Conservation (phyloP, 371 early-diverging fungal species). For the Actinomortierella ambigua region DNA sequence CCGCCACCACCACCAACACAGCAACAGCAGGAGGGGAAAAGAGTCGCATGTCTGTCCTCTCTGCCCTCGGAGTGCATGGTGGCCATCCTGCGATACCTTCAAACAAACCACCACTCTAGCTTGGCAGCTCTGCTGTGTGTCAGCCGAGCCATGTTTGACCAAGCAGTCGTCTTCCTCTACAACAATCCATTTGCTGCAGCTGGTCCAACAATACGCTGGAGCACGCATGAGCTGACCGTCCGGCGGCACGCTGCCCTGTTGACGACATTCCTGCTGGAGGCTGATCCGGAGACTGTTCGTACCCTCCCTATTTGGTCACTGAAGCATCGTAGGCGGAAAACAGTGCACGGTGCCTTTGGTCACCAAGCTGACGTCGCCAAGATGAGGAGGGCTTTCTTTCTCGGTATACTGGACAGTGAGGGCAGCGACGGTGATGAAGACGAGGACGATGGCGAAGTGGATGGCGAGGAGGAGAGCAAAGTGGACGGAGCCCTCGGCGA, state of each 20-base stretch:
- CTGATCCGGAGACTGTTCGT: conserved; percentile 15
- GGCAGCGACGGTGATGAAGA: conserved; percentile 6
- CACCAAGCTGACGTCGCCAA: too few species aligned
- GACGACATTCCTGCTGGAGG: conserved; percentile 23
- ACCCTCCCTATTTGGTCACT: conserved; percentile 12
- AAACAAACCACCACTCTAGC: conserved; percentile 22
- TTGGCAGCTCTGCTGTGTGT: conserved; percentile 26
- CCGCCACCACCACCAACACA: not conserved
- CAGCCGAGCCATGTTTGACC: conserved; percentile 30
- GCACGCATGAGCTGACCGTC: conserved; percentile 4
- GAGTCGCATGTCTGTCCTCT: not conserved
- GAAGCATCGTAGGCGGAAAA: too few species aligned
- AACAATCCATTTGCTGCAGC: conserved; percentile 26
- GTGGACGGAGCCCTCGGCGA: too few species aligned
- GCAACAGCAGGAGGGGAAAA: not conserved
- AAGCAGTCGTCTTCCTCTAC: conserved; percentile 30
- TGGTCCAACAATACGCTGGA: conserved; percentile 3
- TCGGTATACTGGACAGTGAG: too few species aligned
- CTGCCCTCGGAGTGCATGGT: conserved; percentile 24
- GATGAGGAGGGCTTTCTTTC: too few species aligned
- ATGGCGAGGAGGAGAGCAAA: not conserved
- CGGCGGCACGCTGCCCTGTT: conserved; percentile 14
- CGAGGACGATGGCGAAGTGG: conserved; percentile 17
- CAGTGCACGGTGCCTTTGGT: too few species aligned
- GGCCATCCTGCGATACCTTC: conserved; percentile 24